Base-by-base conservation (phyloP, 2,329 filamentous ascomycete species). In the Exophiala dermatitidis region DNA sequence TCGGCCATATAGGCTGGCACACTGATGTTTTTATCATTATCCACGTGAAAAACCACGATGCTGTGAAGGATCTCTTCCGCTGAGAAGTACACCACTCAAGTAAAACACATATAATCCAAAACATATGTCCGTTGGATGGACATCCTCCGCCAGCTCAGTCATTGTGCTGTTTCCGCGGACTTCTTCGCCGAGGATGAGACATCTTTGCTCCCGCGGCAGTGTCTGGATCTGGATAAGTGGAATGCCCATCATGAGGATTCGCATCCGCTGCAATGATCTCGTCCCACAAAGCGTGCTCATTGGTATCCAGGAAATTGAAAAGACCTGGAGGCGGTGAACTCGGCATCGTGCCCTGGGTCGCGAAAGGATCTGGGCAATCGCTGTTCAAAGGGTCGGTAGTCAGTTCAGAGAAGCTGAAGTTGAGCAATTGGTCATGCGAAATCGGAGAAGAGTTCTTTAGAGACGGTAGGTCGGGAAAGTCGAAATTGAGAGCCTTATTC, bases 321-420 rank as follows among this genome's bases (percentile, higher is more conserved):
- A 58, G 29, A 3, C 67, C 64, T 8, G 64, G 62, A 30, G 74
- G 73, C 26, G 73, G 72, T 28, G 70, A 73, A 56, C 70, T 74
- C 34, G 72, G 73, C 71, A 76, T 74, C 30, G 50, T 68, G 37
- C 67, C 64, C 62, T 73, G 71, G 1, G 72, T 72, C 19, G 68
- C 68, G 50, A 75, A 71, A 52, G 74, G 67, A 50, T 74, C 72
- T 38, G 70, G 56, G n/a, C 64, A 66, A 41, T 65, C 64, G 29
- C 58, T 65, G 61, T 62, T 60, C 56, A 61, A 52, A 6, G 53
- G 61, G 52, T 58, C 63, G 33, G 53, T 61, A 12, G 61, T 56
- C 44, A 63, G 33, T 46, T 60, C 60, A 1, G 58, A 60, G 37
- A 61, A 58, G 37, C 47, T 50, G 50, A 61, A 55, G 31, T 56